phyloP scores from a whole-genome alignment of 2,329 filamentous ascomycete species.

The Xylariaceae sp. region DNA sequence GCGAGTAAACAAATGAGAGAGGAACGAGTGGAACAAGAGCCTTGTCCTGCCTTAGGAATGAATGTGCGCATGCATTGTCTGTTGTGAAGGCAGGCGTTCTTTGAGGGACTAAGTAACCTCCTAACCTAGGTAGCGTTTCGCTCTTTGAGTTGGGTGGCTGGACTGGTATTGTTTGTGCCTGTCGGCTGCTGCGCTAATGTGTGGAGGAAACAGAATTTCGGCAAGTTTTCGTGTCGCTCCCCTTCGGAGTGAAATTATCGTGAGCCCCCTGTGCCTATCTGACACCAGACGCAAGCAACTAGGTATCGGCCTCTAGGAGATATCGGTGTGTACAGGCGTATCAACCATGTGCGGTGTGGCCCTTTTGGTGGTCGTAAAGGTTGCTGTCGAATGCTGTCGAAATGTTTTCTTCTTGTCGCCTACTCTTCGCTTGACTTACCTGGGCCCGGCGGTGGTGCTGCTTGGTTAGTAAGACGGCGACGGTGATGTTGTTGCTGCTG shows the following conservation, averaged over 20 bases:
- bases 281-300: too few relatives aligned
- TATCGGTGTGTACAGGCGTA: too few relatives aligned
- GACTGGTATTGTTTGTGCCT: neutral
- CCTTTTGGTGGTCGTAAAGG: neutral
- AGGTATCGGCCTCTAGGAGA: too few relatives aligned
- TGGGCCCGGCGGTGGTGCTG: conserved; percentile 8
- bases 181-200: too few relatives aligned
- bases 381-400: conserved; percentile 2
- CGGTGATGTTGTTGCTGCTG: conserved; percentile 12
- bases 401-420: conserved; percentile 1
- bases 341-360: too few relatives aligned
- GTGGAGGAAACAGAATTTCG: too few relatives aligned
- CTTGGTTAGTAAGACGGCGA: conserved; percentile 13
- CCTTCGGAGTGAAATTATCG: too few relatives aligned
- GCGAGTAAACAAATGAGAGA: conserved; percentile 3
- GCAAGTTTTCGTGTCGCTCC: too few relatives aligned
- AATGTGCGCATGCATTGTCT: conserved; percentile 11
- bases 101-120: too few relatives aligned
- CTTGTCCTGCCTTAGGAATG: conserved; percentile 10
- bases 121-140: too few relatives aligned
- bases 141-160: conserved; percentile 1
- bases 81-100: too few relatives aligned
- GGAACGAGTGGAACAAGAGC: conserved; percentile 10
- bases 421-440: conserved; percentile 17
- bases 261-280: too few relatives aligned